These are phyloP conservation scores for Scedosporium boydii DNA, from an alignment of 2,329 filamentous ascomycete genomes.

Conservation along the genomic window DNA sequence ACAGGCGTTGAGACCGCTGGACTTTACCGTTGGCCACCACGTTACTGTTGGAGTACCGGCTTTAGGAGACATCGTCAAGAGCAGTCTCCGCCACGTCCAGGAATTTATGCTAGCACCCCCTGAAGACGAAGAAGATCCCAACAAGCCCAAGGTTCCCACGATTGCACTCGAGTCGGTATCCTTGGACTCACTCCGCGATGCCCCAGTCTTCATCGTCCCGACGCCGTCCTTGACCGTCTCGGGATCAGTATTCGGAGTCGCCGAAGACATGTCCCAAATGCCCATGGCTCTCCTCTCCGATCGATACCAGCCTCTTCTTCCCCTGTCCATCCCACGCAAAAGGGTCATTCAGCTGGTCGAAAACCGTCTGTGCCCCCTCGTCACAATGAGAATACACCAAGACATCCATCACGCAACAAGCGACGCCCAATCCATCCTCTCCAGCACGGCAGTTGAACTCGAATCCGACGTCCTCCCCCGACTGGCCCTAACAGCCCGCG, in stretches of 20 bases:
- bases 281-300: slow-evolving; percentile 23
- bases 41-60: slow-evolving; percentile 23
- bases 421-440: neutral
- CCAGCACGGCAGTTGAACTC: slow-evolving; percentile 20
- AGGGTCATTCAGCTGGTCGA: slow-evolving; percentile 26
- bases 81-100: slow-evolving; percentile 13
- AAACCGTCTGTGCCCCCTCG: slow-evolving; percentile 26
- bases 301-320: slow-evolving; percentile 28
- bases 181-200: slow-evolving; percentile 7
- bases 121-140: neutral
- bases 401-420: slow-evolving; percentile 19
- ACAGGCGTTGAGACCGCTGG: slow-evolving; percentile 19
- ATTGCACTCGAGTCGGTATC: neutral
- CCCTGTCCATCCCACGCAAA: slow-evolving; percentile 24
- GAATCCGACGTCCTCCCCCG: slow-evolving; percentile 30
- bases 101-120: neutral
- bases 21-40: slow-evolving; percentile 29
- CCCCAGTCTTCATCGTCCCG: slow-evolving; percentile 10
- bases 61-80: slow-evolving; percentile 18
- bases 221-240: slow-evolving; percentile 27
- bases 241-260: slow-evolving; percentile 29
- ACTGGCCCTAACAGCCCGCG: slow-evolving; percentile 23
- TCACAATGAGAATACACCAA: slow-evolving; percentile 28
- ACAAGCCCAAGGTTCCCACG: neutral
- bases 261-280: slow-evolving; percentile 20